phyloP scores from a whole-genome alignment of 345 rosid genomes.

The Euphorbia tirucalli region DNA sequence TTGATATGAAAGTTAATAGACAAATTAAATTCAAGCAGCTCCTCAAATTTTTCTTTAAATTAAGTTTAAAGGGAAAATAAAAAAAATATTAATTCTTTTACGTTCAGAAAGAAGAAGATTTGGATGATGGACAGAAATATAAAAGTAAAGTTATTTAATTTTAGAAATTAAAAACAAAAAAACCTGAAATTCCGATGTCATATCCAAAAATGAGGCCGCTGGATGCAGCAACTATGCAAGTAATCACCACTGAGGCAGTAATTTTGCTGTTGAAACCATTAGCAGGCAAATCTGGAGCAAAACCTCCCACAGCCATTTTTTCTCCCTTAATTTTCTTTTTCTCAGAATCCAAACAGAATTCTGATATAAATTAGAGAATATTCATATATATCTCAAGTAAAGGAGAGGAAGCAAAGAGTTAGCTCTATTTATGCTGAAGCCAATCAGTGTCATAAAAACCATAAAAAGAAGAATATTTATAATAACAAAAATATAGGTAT shows the following conservation, averaged over 20 bases:
- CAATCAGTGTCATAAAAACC: not conserved
- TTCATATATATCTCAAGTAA: no score
- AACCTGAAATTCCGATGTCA: conserved; percentile 85
- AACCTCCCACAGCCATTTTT: conserved; percentile 54
- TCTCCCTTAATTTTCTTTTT: not conserved
- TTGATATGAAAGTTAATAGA: no score
- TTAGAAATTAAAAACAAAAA: no score
- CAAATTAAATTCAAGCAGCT: no score
- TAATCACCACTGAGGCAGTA: conserved; percentile 52
- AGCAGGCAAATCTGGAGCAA: conserved; percentile 29
- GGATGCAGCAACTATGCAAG: conserved; percentile 77
- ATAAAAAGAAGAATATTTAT: not conserved
- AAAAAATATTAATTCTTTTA: no score
- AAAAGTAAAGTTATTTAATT: no score
- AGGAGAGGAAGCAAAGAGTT: not conserved
- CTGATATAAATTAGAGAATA: no score
- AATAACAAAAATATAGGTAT: no score
- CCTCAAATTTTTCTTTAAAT: no score
- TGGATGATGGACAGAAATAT: no score
- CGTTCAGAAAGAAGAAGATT: no score
- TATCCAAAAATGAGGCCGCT: conserved; percentile 86
- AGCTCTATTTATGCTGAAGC: not conserved
- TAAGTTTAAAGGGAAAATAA: no score
- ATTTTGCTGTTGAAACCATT: conserved; percentile 39
- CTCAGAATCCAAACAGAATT: not conserved